These are phyloP conservation scores for Aspergillus texensis DNA, from an alignment of 2,329 filamentous ascomycete species.

Conservation along the genomic window DNA sequence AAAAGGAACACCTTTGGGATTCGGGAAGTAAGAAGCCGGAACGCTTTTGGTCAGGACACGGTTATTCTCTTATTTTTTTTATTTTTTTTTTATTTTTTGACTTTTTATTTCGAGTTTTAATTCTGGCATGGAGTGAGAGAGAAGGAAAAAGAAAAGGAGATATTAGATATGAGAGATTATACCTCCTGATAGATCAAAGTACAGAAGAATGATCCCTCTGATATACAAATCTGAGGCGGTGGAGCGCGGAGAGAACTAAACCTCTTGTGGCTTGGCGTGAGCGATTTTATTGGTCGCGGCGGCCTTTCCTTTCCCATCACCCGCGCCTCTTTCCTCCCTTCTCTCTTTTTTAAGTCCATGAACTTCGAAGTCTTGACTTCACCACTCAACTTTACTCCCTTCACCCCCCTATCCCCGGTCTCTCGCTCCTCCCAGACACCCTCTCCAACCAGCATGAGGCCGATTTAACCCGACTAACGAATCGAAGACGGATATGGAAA, in stretches of 20 bases:
- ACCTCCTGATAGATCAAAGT: no score
- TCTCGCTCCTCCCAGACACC: slow-evolving; percentile 4
- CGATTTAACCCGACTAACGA: slow-evolving; percentile 15
- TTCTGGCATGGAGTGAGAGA: background rate
- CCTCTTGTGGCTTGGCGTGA: background rate
- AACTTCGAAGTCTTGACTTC: slow-evolving; percentile 15
- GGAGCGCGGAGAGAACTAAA: background rate
- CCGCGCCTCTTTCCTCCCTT: slow-evolving; percentile 1
- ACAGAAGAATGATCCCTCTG: no score
- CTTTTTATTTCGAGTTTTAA: no score
- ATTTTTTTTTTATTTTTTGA: no score
- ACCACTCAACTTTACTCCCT: slow-evolving; percentile 14
- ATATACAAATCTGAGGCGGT: background rate
- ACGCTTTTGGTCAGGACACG: no score
- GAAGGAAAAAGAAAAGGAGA: background rate
- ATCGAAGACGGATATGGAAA: slow-evolving; percentile 24
- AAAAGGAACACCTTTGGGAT: no score
- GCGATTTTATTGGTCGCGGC: background rate
- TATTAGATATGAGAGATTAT: background rate
- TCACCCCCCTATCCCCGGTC: background rate
- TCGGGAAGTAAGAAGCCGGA: no score
- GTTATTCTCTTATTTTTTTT: no score
- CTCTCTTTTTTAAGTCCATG: slow-evolving; percentile 3
- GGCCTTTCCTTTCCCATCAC: slow-evolving; percentile 5
- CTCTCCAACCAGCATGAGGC: slow-evolving; percentile 23